phyloP scores from a whole-genome alignment of 106 monocot genomes.

The Dendrobium catenatum region DNA sequence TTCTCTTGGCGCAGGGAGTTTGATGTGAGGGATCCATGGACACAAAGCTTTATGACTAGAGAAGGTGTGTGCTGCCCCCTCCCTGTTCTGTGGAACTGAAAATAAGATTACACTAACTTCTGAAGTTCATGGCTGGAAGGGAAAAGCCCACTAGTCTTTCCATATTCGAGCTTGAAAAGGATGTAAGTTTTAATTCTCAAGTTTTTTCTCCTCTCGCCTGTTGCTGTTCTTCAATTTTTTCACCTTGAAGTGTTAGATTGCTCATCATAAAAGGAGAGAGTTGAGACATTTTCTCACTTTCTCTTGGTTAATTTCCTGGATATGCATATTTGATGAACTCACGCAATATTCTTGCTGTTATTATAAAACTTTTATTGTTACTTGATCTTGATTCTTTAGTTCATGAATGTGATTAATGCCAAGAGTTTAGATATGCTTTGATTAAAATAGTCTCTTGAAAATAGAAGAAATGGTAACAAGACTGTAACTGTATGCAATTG shows the following conservation, averaged over 20 bases:
- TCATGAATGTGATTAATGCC: neutral
- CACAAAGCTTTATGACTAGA: neutral
- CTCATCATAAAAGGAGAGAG: neutral
- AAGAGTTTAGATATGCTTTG: neutral
- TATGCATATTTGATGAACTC: neutral
- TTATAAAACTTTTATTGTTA: neutral
- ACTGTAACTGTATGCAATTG: neutral
- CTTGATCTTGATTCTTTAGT: neutral
- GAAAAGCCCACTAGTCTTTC: conserved; percentile 14
- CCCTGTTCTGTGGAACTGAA: neutral
- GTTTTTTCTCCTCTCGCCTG: neutral
- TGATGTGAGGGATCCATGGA: neutral
- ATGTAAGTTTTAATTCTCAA: conserved; percentile 34
- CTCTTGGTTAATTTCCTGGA: neutral
- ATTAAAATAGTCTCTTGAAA: neutral
- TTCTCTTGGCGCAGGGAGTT: neutral
- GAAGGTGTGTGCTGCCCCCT: neutral
- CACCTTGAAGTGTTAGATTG: neutral
- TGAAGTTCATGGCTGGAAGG: conserved; percentile 5
- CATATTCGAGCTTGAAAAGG: conserved; percentile 61
- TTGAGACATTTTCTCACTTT: neutral
- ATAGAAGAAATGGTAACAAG: neutral
- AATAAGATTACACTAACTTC: conserved; percentile 4
- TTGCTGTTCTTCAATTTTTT: neutral
- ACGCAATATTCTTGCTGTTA: neutral